Percentiles rank a stretch among this genome's conserved stretches.
Evolutionary conservation across 169 alveolate species (phyloP).

Genomic region (Cryptosporidium sp.): DNA sequence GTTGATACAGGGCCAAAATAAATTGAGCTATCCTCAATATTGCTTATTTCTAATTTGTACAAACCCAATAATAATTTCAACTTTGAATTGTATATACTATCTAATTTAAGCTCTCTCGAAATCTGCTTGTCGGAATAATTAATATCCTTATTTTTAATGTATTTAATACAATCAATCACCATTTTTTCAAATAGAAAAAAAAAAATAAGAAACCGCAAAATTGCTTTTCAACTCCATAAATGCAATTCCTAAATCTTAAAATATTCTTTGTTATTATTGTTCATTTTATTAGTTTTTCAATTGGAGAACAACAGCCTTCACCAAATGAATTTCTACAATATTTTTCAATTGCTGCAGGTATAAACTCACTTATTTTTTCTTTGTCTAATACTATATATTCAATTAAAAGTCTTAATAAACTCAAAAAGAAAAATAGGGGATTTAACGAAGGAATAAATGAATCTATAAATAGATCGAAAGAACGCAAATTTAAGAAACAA

Average conservation of each 20-base stretch:
- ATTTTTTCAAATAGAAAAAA: not conserved
- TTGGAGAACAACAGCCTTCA: conserved; percentile 7
- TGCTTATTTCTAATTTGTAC: conserved; percentile 15
- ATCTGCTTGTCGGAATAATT: not conserved
- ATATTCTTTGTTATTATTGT: not conserved
- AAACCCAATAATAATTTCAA: conserved; percentile 15
- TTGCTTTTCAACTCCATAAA: not conserved
- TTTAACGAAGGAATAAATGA: conserved; percentile 22
- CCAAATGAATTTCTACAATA: conserved; percentile 45
- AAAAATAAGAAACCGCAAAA: conserved; percentile 2
- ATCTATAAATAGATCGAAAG: conserved; percentile 14
- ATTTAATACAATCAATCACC: not conserved
- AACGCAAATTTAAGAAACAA: conserved; percentile 7
- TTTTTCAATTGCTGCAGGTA: conserved; percentile 37
- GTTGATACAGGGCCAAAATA: conserved; percentile 58
- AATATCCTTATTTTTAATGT: not conserved
- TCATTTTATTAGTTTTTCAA: not conserved
- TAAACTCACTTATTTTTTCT: conserved; percentile 26
- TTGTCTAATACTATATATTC: conserved; percentile 9
- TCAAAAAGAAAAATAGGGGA: conserved; percentile 19
- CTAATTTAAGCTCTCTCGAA: conserved; percentile 39
- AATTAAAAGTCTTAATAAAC: not conserved
- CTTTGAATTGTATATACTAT: conserved; percentile 8
- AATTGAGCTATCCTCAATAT: conserved; percentile 16
- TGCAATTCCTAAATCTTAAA: not conserved